Conservation (phyloP, 1,284 basidiomycete species). For the Sanghuangporus sanghuang region DNA sequence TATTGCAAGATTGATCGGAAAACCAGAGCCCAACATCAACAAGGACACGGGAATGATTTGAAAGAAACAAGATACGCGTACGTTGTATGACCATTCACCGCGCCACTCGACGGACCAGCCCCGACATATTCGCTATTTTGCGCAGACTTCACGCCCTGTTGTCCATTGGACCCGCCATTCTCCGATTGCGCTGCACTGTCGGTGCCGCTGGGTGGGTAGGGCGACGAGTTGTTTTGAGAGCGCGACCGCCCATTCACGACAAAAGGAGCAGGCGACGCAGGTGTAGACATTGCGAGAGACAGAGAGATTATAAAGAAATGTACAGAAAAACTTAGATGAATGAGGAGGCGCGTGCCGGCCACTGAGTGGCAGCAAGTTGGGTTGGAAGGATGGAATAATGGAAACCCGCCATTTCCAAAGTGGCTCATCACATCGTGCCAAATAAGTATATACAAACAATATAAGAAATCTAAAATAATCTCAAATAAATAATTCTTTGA, state of each 20-base stretch:
- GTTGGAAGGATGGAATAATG: background rate
- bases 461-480: background rate
- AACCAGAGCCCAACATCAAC: background rate
- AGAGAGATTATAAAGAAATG: background rate
- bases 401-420: background rate
- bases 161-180: background rate
- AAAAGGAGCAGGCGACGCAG: constrained; percentile 4
- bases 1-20: background rate
- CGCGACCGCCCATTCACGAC: constrained; percentile 7
- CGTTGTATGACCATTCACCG: constrained; percentile 13
- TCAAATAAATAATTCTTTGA: background rate
- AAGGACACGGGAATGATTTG: background rate
- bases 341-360: background rate
- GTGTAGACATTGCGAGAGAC: constrained; percentile 10
- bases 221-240: constrained; percentile 4
- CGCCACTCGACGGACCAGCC: constrained; percentile 10
- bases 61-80: constrained; percentile 2
- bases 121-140: constrained; percentile 5
- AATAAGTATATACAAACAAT: background rate
- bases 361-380: background rate
- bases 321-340: background rate
- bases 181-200: background rate
- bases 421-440: background rate
- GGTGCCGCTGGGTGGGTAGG: background rate
- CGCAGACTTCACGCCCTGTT: background rate